Evolutionary conservation across 2,329 filamentous ascomycete species (phyloP).

Genomic region (Exophiala calicioides): DNA sequence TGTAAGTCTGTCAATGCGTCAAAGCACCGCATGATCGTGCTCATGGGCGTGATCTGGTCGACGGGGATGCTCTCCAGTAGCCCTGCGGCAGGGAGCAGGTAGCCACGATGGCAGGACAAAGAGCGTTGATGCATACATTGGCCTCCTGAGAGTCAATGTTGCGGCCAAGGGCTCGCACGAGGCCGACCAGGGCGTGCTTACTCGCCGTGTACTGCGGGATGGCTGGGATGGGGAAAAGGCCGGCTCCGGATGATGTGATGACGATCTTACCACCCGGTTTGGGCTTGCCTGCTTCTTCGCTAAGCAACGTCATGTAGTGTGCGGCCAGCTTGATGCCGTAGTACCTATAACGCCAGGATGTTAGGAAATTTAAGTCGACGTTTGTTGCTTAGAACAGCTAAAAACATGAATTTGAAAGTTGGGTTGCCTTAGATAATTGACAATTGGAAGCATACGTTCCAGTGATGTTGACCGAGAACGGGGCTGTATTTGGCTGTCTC

Average conservation of each 20-base stretch:
- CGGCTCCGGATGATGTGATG: slow-evolving; percentile 47
- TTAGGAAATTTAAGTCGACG: neutral
- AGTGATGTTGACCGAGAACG: slow-evolving; percentile 9
- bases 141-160: no score
- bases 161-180: no score
- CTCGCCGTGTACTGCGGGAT: slow-evolving; percentile 42
- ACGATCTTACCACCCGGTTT: slow-evolving; percentile 48
- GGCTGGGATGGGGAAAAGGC: slow-evolving; percentile 40
- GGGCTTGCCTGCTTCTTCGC: slow-evolving; percentile 42
- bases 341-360: slow-evolving; percentile 3
- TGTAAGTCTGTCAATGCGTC: slow-evolving; percentile 5
- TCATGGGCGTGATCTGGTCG: slow-evolving; percentile 13
- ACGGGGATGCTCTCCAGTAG: slow-evolving; percentile 2
- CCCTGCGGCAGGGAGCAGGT: slow-evolving; percentile 26
- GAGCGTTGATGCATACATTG: slow-evolving; percentile 35
- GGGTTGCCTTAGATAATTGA: no score
- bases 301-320: slow-evolving; percentile 50
- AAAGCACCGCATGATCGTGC: slow-evolving; percentile 9
- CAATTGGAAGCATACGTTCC: slow-evolving; percentile 6
- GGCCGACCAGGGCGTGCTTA: slow-evolving; percentile 59
- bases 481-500: slow-evolving; percentile 7
- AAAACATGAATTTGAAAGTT: neutral
- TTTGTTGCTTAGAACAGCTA: no score
- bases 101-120: slow-evolving; percentile 37
- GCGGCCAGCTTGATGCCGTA: slow-evolving; percentile 53